Percentiles rank a stretch among this genome's conserved stretches.
phyloP scores from a whole-genome alignment of 805 yeast species.

The Candida manassasensis region DNA sequence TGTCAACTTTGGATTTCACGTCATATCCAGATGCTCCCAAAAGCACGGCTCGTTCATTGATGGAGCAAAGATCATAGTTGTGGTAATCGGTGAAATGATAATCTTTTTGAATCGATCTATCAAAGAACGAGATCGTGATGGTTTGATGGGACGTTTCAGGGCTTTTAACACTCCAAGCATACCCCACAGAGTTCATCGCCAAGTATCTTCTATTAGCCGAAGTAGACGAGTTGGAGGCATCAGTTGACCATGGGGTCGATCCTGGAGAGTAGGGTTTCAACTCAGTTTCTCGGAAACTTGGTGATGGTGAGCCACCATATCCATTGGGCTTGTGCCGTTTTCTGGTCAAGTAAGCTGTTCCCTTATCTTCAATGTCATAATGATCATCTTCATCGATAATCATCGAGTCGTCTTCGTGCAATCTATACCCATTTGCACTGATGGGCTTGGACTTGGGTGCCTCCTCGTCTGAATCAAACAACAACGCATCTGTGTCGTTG shows the following conservation, averaged over 20 bases:
- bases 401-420: conserved; percentile 30
- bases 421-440: conserved; percentile 8
- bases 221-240: conserved; percentile 8
- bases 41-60: conserved; percentile 62
- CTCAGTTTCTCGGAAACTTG: conserved; percentile 11
- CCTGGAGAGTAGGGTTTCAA: conserved; percentile 78
- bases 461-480: conserved; percentile 9
- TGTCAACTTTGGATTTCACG: conserved; percentile 14
- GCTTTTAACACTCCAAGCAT: conserved; percentile 66
- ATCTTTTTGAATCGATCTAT: conserved; percentile 67
- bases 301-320: conserved; percentile 4
- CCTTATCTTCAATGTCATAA: conserved; percentile 14
- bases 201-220: conserved; percentile 62
- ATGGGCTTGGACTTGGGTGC: conserved; percentile 1
- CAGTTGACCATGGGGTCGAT: conserved; percentile 66
- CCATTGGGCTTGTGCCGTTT: conserved; percentile 23
- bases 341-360: conserved; percentile 16
- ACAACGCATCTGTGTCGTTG: conserved; percentile 8
- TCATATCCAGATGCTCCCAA: conserved; percentile 42
- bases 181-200: conserved; percentile 76
- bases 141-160: conserved; percentile 42
- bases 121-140: conserved; percentile 85
- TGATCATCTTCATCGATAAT: conserved; percentile 32
- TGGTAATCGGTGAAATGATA: conserved; percentile 79
- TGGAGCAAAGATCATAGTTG: conserved; percentile 69